A percentile compares a stretch with the other conserved stretches of the same genome.
These are phyloP conservation scores for Blumeria graminis DNA, from an alignment of 2,329 filamentous ascomycete genomes.

Conservation along the genomic window DNA sequence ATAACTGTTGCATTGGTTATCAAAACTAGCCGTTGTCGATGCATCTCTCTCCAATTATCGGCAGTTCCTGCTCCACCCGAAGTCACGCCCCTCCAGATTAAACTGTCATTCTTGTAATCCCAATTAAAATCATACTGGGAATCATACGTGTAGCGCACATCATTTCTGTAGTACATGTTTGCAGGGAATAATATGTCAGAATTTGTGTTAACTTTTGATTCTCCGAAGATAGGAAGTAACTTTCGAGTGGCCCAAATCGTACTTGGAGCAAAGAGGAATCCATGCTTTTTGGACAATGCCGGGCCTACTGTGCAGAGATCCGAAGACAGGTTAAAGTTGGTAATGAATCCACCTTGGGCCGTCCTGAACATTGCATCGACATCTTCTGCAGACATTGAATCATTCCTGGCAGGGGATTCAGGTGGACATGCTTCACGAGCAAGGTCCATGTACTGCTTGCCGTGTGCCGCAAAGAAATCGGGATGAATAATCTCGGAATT, in stretches of 20 bases:
- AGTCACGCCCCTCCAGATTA: conserved; percentile 41
- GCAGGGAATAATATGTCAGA: conserved; percentile 40
- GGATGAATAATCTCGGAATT: conserved; percentile 5
- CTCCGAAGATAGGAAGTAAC: conserved; percentile 34
- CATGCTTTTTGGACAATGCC: conserved; percentile 23
- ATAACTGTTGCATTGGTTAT: conserved; percentile 28
- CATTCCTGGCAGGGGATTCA: conserved; percentile 23
- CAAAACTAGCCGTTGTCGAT: conserved; percentile 32
- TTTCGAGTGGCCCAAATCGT: conserved; percentile 27
- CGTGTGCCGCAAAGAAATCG: conserved; percentile 13
- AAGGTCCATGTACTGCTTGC: conserved; percentile 33
- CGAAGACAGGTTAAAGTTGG: conserved; percentile 31
- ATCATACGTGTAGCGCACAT: conserved; percentile 33
- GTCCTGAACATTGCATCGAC: conserved; percentile 19
- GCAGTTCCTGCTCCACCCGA: conserved; percentile 29
- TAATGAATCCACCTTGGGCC: conserved; percentile 25
- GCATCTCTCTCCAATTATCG: conserved; percentile 29
- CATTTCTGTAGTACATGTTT: conserved; percentile 36
- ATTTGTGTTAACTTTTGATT: conserved; percentile 36
- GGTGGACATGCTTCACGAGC: conserved; percentile 32
- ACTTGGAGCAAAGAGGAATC: conserved; percentile 30
- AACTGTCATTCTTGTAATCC: conserved; percentile 28
- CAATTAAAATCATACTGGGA: conserved; percentile 29
- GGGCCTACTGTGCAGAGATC: conserved; percentile 34
- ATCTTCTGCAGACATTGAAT: conserved; percentile 13